Percentiles rank a stretch among this genome's conserved stretches.
Conservation (phyloP, 257 asterid species). For the Petunia secreta region DNA sequence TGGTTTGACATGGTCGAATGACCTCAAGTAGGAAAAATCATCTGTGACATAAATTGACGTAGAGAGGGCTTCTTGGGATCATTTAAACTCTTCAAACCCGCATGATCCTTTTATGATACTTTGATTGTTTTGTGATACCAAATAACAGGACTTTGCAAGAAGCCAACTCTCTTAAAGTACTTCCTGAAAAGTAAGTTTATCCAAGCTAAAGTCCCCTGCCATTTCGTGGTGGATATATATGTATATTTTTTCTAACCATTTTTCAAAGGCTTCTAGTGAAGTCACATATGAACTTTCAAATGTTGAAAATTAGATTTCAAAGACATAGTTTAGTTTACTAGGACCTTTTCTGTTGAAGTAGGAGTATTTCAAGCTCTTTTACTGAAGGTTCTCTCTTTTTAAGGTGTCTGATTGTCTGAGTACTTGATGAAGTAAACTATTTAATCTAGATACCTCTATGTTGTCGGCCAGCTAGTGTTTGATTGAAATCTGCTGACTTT, state of each 20-base stretch:
- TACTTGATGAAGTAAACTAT: background rate
- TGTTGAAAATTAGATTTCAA: background rate
- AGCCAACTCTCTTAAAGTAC: conserved; percentile 34
- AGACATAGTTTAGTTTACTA: background rate
- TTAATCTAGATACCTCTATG: background rate
- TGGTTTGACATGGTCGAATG: conserved; percentile 3
- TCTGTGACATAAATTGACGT: conserved; percentile 28
- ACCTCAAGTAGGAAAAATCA: conserved; percentile 23
- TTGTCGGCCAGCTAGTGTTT: background rate
- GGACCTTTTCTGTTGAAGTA: conserved; percentile 17
- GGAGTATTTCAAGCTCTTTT: conserved; percentile 15
- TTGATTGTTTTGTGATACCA: conserved; percentile 33
- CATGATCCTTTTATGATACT: conserved; percentile 27
- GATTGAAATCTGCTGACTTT: background rate
- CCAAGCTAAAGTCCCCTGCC: conserved; percentile 26
- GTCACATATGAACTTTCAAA: conserved; percentile 17
- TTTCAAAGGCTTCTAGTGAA: conserved; percentile 17
- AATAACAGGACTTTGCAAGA: conserved; percentile 32
- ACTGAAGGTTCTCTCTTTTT: background rate
- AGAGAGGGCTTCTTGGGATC: conserved; percentile 31
- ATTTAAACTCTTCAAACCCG: conserved; percentile 24
- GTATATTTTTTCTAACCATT: conserved; percentile 9
- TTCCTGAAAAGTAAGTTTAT: conserved; percentile 35
- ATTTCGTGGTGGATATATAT: conserved; percentile 20
- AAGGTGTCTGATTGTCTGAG: background rate